Evolutionary conservation across 805 yeast species (phyloP).

Genomic region (Schwanniomyces occidentalis): DNA sequence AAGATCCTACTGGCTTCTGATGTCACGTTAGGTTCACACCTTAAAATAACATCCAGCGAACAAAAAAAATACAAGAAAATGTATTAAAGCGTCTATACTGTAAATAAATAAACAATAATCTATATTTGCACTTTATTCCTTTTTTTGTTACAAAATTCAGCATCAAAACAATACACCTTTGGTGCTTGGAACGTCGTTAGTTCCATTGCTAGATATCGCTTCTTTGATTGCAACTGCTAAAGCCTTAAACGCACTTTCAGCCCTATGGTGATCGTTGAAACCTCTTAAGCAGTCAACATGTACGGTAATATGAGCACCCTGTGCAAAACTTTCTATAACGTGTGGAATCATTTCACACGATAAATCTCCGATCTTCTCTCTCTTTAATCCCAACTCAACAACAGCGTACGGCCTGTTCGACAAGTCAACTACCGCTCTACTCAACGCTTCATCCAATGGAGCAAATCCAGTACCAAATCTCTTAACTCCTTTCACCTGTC

Average conservation of each 20-base stretch:
- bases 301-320: conserved; percentile 83
- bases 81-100: too few species aligned
- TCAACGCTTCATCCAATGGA: conserved; percentile 93
- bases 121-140: too few species aligned
- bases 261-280: conserved; percentile 92
- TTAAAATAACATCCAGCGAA: too few species aligned
- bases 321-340: conserved; percentile 90
- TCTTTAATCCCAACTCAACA: conserved; percentile 80
- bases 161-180: conserved; percentile 82
- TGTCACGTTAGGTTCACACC: too few species aligned
- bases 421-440: conserved; percentile 94
- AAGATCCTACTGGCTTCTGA: too few species aligned
- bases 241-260: conserved; percentile 96
- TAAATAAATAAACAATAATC: too few species aligned
- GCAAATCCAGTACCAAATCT: conserved; percentile 93
- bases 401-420: conserved; percentile 93
- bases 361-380: conserved; percentile 92
- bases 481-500: conserved; percentile 85
- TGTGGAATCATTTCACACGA: conserved; percentile 98
- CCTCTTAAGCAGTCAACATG: conserved; percentile 96
- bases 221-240: conserved; percentile 89
- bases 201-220: conserved; percentile 79
- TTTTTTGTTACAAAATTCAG: too few species aligned
- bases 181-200: conserved; percentile 91
- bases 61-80: too few species aligned